Percentiles rank a stretch among this genome's conserved stretches.
phyloP scores from a whole-genome alignment of 2,329 filamentous ascomycete genomes.

The Botryotinia calthae region DNA sequence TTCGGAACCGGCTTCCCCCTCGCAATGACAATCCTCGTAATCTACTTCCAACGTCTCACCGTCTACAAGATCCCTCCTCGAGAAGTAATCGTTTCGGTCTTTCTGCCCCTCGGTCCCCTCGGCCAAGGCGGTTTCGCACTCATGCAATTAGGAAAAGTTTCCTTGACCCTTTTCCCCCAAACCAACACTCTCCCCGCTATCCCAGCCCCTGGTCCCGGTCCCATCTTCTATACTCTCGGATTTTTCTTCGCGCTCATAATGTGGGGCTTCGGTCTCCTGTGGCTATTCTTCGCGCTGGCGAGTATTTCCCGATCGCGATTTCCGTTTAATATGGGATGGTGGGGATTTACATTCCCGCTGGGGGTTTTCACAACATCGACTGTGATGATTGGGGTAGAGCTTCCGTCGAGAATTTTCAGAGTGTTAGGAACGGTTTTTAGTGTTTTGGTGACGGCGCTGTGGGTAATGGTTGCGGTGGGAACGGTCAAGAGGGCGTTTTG shows the following conservation, averaged over 20 bases:
- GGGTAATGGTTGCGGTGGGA: constrained; percentile 51
- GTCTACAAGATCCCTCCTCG: constrained; percentile 63
- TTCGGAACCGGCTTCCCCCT: constrained; percentile 64
- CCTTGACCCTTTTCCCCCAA: constrained; percentile 43
- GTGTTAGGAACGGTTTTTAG: constrained; percentile 53
- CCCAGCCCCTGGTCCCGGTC: constrained; percentile 51
- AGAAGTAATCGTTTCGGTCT: constrained; percentile 66
- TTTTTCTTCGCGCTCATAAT: constrained; percentile 52
- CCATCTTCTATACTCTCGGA: constrained; percentile 58
- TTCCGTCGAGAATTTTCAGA: constrained; percentile 55
- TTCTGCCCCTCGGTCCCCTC: constrained; percentile 64
- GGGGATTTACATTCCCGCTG: constrained; percentile 59
- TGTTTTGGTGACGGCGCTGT: constrained; percentile 51
- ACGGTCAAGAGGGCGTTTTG: constrained; percentile 49
- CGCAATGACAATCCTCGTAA: constrained; percentile 59
- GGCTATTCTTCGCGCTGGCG: constrained; percentile 54
- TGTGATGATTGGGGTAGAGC: constrained; percentile 48
- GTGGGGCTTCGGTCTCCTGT: constrained; percentile 56
- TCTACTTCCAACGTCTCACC: constrained; percentile 68
- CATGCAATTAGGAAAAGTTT: constrained; percentile 45
- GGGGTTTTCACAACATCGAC: constrained; percentile 55
- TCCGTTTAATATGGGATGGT: constrained; percentile 63
- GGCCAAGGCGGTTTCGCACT: constrained; percentile 62
- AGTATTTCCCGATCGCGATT: constrained; percentile 48
- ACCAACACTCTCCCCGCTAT: constrained; percentile 36